Percentiles rank a stretch among this genome's conserved stretches.
phyloP scores from a whole-genome alignment of 306 rosid species.

The Prunus salicina region DNA sequence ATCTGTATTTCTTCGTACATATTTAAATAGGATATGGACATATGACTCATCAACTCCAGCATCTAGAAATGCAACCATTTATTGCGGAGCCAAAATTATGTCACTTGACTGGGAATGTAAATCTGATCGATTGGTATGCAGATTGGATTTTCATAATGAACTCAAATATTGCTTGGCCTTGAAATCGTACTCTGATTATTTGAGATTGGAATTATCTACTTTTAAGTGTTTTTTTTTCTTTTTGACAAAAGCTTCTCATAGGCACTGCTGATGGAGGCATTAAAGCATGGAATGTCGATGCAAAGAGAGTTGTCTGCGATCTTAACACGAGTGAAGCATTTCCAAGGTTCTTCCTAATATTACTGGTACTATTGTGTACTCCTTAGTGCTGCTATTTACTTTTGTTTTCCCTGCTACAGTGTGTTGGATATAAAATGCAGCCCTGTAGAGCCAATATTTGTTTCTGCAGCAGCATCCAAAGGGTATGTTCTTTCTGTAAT shows the following conservation, averaged over 20 bases:
- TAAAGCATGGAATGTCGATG: constrained; percentile 97
- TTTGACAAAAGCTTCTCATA: constrained; percentile 80
- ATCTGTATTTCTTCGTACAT: constrained; percentile 14
- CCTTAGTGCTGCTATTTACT: constrained; percentile 12
- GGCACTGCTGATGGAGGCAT: constrained; percentile 93
- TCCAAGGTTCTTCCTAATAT: constrained; percentile 62
- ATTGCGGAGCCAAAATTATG: constrained; percentile 87
- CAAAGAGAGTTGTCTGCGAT: constrained; percentile 97
- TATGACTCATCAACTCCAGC: constrained; percentile 85
- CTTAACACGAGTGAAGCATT: constrained; percentile 73
- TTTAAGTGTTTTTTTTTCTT: constrained; percentile 30
- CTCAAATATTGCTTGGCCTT: constrained; percentile 12
- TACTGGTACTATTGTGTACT: constrained; percentile 8
- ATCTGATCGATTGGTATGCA: constrained; percentile 91
- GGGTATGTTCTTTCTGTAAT: constrained; percentile 46
- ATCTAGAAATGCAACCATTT: constrained; percentile 95
- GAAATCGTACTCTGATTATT: constrained; percentile 6
- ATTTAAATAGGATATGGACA: constrained; percentile 79
- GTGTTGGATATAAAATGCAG: constrained; percentile 96
- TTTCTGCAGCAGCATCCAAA: constrained; percentile 90
- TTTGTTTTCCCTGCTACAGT: constrained; percentile 43
- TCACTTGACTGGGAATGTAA: constrained; percentile 98
- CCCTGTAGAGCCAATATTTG: constrained; percentile 92
- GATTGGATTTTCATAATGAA: constrained; percentile 20
- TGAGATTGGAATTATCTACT: constrained; percentile 21